Percentiles rank a stretch among this genome's conserved stretches.
Evolutionary conservation across 176 grass and related monocot genomes (phyloP).

Genomic region (Oryza brachyantha): DNA sequence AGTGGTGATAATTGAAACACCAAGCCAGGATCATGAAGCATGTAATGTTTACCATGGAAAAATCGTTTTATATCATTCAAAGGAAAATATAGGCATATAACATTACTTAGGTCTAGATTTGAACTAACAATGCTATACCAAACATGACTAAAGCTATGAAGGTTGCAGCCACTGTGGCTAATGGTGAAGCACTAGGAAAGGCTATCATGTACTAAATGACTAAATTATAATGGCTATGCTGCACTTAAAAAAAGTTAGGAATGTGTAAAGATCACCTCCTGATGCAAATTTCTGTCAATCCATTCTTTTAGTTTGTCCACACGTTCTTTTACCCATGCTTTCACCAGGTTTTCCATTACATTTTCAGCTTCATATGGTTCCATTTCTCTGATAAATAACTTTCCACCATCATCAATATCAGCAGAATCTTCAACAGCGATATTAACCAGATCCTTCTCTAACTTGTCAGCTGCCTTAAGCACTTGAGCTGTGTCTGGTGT

Average conservation of each 20-base stretch:
- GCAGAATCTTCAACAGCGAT: conserved; percentile 78
- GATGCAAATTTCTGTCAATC: conserved; percentile 56
- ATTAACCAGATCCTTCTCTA: conserved; percentile 77
- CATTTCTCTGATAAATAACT: conserved; percentile 72
- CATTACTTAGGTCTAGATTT: neutral
- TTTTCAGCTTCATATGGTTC: conserved; percentile 72
- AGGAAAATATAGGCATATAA: neutral
- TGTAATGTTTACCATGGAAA: conserved; percentile 1
- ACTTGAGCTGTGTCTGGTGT: conserved; percentile 71
- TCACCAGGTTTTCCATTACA: conserved; percentile 66
- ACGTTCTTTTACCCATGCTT: conserved; percentile 64
- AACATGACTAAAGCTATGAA: conserved; percentile 5
- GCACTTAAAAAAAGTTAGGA: neutral
- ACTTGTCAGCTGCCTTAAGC: conserved; percentile 69
- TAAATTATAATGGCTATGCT: neutral
- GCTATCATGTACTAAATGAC: no score
- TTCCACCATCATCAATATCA: conserved; percentile 67
- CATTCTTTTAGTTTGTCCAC: conserved; percentile 60
- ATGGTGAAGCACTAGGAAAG: neutral
- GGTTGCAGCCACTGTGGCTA: neutral
- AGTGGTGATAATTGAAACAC: neutral
- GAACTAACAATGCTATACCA: neutral
- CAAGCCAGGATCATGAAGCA: neutral
- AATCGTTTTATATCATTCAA: conserved; percentile 2
- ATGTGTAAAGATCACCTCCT: conserved; percentile 54